Evolutionary conservation across 2,329 filamentous ascomycete genomes (phyloP).

Genomic region (Fusarium sulawesiense): DNA sequence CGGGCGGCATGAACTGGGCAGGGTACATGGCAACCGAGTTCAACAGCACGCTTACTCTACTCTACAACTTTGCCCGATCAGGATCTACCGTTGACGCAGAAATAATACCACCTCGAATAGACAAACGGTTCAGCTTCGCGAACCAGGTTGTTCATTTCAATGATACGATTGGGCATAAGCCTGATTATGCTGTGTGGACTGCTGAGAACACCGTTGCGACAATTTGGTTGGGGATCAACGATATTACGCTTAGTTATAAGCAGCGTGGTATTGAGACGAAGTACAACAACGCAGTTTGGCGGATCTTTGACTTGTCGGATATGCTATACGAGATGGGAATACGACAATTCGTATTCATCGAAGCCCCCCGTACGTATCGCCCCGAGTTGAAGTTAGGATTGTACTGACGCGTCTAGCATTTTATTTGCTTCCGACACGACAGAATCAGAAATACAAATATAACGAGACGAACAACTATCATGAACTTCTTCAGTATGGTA

Average conservation of each 20-base stretch:
- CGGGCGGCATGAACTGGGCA: background rate
- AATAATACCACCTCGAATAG: background rate
- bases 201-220: background rate
- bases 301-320: background rate
- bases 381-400: too few species aligned
- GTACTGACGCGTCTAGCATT: background rate
- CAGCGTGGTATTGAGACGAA: background rate
- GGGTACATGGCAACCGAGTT: constrained; percentile 2
- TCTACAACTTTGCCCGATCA: constrained; percentile 6
- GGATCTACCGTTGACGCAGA: background rate
- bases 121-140: background rate
- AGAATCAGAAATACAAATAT: background rate
- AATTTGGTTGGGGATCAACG: constrained; percentile 9
- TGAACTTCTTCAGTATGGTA: background rate
- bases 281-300: background rate
- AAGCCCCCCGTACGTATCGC: background rate
- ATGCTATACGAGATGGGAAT: background rate
- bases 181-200: constrained; percentile 4
- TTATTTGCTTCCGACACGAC: background rate
- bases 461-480: background rate
- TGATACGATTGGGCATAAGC: background rate
- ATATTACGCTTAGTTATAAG: background rate
- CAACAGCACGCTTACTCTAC: constrained; percentile 5
- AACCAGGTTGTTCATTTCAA: constrained; percentile 7
- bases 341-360: constrained; percentile 2